These are phyloP conservation scores for Phytopythium kandeliae DNA, from an alignment of 352 stramenopile genomes.

Conservation along the genomic window DNA sequence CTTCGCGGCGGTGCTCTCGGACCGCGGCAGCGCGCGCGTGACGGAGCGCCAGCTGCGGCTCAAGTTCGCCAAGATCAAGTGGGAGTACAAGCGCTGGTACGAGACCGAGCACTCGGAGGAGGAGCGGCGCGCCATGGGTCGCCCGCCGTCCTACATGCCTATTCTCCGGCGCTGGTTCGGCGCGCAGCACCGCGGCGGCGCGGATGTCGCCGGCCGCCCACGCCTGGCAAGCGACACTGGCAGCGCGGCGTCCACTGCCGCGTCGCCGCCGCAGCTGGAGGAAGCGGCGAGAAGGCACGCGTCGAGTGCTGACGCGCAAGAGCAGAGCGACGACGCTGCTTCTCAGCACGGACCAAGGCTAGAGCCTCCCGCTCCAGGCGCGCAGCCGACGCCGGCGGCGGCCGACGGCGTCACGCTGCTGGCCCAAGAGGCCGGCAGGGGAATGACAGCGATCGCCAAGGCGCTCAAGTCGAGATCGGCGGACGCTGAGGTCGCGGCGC, in stretches of 20 bases:
- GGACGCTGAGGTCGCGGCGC: background rate
- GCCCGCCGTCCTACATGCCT: background rate
- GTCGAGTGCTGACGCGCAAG: background rate
- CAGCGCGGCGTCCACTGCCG: background rate
- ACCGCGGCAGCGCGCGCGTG: background rate
- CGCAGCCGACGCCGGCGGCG: background rate
- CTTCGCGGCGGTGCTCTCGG: background rate
- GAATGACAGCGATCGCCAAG: background rate
- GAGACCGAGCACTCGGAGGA: background rate
- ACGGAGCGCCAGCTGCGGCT: slow-evolving; percentile 3
- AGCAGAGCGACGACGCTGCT: background rate
- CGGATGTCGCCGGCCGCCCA: too few relatives aligned
- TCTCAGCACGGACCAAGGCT: background rate
- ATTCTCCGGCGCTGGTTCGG: slow-evolving; percentile 1
- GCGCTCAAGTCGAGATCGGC: background rate
- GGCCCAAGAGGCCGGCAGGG: background rate
- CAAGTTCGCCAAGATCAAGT: slow-evolving; percentile 6
- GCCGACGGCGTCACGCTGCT: background rate
- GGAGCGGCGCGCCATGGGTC: background rate
- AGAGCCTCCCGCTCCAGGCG: too few relatives aligned
- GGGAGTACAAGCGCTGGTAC: slow-evolving; percentile 3
- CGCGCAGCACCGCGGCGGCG: background rate
- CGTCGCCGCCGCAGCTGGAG: background rate
- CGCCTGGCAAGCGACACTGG: background rate
- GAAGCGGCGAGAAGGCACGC: background rate